Percentiles rank a stretch among this genome's conserved stretches.
Conservation (phyloP, 2,329 filamentous ascomycete genomes). For the Claviceps purpurea region DNA sequence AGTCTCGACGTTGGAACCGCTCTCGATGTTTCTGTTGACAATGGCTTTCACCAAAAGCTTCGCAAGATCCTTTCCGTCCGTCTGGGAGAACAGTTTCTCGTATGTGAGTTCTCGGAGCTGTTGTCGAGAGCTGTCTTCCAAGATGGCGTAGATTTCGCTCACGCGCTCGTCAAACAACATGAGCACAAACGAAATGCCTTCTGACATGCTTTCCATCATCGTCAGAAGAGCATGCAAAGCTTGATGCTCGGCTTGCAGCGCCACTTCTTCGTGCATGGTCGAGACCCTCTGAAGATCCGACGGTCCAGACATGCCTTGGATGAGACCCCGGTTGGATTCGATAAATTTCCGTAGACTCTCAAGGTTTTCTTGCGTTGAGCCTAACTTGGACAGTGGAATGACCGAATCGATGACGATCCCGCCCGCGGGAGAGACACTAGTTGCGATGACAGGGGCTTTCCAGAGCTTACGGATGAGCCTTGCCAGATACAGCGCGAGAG, state of each 20-base stretch:
- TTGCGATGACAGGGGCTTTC: slow-evolving; percentile 62
- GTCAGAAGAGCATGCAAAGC: slow-evolving; percentile 76
- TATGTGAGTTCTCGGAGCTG: slow-evolving; percentile 69
- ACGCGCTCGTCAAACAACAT: slow-evolving; percentile 92
- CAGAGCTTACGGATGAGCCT: slow-evolving; percentile 82
- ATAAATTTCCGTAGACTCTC: slow-evolving; percentile 71
- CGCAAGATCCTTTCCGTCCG: slow-evolving; percentile 72
- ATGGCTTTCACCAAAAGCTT: slow-evolving; percentile 95
- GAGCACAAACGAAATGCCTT: slow-evolving; percentile 90
- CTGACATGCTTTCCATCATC: slow-evolving; percentile 79
- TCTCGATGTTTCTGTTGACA: slow-evolving; percentile 94
- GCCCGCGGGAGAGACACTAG: slow-evolving; percentile 37
- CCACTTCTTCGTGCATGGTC: slow-evolving; percentile 81
- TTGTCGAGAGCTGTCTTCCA: slow-evolving; percentile 57
- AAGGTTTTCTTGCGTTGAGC: slow-evolving; percentile 65
- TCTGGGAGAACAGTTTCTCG: slow-evolving; percentile 71
- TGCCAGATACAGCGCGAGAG: slow-evolving; percentile 74
- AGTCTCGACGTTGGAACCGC: slow-evolving; percentile 92
- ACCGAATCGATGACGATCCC: slow-evolving; percentile 53
- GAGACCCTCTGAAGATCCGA: slow-evolving; percentile 66
- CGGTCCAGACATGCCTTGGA: slow-evolving; percentile 86
- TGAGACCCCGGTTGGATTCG: slow-evolving; percentile 74
- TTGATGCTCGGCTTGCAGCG: slow-evolving; percentile 86
- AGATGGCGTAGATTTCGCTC: slow-evolving; percentile 67
- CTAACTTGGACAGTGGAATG: slow-evolving; percentile 54